These are phyloP conservation scores for Seminavis robusta DNA, from an alignment of 108 stramenopile species.

Conservation along the genomic window DNA sequence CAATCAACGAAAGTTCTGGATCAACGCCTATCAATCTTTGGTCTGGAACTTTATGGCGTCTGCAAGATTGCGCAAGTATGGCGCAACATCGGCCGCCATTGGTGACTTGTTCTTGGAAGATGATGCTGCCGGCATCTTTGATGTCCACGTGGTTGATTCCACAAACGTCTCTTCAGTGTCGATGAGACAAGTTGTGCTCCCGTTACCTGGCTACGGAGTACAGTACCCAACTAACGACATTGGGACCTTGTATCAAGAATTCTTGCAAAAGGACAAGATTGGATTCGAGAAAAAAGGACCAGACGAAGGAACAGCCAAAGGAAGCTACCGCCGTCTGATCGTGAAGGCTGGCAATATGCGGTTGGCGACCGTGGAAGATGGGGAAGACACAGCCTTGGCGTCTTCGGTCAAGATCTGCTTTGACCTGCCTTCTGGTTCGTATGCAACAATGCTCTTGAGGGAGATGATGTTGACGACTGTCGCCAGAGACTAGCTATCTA, in stretches of 20 bases:
- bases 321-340: constrained; percentile 69
- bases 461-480: constrained; percentile 80
- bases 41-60: constrained; percentile 81
- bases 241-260: constrained; percentile 42
- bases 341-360: constrained; percentile 29
- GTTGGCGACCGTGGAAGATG: not conserved
- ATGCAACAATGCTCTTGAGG: constrained; percentile 79
- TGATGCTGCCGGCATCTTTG: not conserved
- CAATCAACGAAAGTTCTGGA: constrained; percentile 65
- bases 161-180: constrained; percentile 14
- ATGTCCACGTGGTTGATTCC: constrained; percentile 1
- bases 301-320: constrained; percentile 66
- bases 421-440: constrained; percentile 71
- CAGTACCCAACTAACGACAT: constrained; percentile 69
- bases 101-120: constrained; percentile 64
- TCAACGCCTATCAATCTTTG: constrained; percentile 82
- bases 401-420: constrained; percentile 40
- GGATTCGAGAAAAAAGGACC: constrained; percentile 44
- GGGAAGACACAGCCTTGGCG: constrained; percentile 12
- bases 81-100: constrained; percentile 31
- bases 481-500: constrained; percentile 1
- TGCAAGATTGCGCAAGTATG: constrained; percentile 48
- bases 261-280: constrained; percentile 51
- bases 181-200: constrained; percentile 59
- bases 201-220: constrained; percentile 66